Evolutionary conservation across 257 asterid species (phyloP), one percentile per base, ranked within the genome.

Genomic region (Osmanthus fragrans): DNA sequence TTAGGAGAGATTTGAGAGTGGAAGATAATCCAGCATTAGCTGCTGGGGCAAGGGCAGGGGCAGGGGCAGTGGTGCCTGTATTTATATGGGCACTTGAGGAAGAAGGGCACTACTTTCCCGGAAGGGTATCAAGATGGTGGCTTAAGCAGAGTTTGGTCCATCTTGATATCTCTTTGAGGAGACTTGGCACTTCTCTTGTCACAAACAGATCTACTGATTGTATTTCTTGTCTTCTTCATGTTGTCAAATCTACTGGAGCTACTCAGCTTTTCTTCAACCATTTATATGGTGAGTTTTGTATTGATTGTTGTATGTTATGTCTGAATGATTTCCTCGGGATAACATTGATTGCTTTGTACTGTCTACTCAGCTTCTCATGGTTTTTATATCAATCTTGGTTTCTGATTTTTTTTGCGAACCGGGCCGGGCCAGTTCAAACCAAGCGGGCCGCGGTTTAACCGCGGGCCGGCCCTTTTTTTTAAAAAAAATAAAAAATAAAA

Each of bases 11-110:
- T 89, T 90, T 94, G 79, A 89, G 98, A 73, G 92, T 94, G 68
- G 98, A 94, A 75, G 98, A 94, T 67, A 94, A 94, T 77, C 98
- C 97, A 68, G 97, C 97, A 19, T 79, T 94, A 78, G 90, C 91
- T 60, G 96, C 97, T 27, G 97, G 87, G 8, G 96, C 91, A 1
- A 89, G n/a, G n/a, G n/a, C n/a, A n/a, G n/a, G 97, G 74, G 83
- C 96, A 8, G 97, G 98, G 11, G 91, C 93, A 63, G 94, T 92
- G 15, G 78, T 90, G 70, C 32, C 32, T 29, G 2, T 29, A 29
- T 29, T 0, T 29, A 29, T 29, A 29, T 29, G 32, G 32, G 32
- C 32, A 29, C 32, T 29, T 29, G 32, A 29, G 32, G 32, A 29
- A 29, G 32, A 29, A 29, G 32, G 32, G 32, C 32, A 29, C 32